These are phyloP conservation scores for Fomitopsis betulina DNA, from an alignment of 1,284 basidiomycete genomes.

Conservation along the genomic window DNA sequence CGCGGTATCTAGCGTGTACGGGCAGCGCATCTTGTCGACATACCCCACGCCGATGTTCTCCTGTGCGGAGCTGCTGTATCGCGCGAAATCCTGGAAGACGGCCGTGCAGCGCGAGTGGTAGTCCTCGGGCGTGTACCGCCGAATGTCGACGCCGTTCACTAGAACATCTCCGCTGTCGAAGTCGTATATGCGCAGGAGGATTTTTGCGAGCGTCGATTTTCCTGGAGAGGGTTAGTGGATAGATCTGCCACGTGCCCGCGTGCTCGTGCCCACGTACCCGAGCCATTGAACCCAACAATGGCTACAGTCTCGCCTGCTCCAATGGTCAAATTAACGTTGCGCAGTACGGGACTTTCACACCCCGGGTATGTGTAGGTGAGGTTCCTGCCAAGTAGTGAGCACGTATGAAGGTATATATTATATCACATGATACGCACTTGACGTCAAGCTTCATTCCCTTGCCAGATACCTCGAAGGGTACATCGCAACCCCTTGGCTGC, in stretches of 20 bases:
- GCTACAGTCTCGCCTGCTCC: constrained; percentile 74
- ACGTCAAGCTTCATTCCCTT: constrained; percentile 68
- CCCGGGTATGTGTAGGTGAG: constrained; percentile 78
- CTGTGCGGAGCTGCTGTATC: constrained; percentile 66
- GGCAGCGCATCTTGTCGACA: constrained; percentile 50
- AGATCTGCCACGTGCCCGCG: background rate
- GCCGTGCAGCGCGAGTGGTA: constrained; percentile 69
- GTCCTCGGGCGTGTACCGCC: constrained; percentile 57
- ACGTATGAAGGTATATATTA: background rate
- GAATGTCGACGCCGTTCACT: constrained; percentile 66
- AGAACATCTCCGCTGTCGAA: constrained; percentile 60
- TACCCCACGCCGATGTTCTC: constrained; percentile 79
- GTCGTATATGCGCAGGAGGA: constrained; percentile 72
- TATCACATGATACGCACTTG: constrained; percentile 37
- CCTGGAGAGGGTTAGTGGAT: constrained; percentile 35
- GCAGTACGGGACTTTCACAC: constrained; percentile 56
- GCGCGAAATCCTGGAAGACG: constrained; percentile 82
- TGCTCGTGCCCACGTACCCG: constrained; percentile 42
- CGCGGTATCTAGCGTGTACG: constrained; percentile 52
- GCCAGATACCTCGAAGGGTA: constrained; percentile 39
- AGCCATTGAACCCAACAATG: constrained; percentile 80
- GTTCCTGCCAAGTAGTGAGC: constrained; percentile 35
- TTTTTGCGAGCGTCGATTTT: constrained; percentile 78
- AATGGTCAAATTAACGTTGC: constrained; percentile 63
- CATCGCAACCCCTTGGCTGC: constrained; percentile 49